These are phyloP conservation scores for Apiotrichum gracile DNA, from an alignment of 1,284 basidiomycete genomes.

Conservation along the genomic window DNA sequence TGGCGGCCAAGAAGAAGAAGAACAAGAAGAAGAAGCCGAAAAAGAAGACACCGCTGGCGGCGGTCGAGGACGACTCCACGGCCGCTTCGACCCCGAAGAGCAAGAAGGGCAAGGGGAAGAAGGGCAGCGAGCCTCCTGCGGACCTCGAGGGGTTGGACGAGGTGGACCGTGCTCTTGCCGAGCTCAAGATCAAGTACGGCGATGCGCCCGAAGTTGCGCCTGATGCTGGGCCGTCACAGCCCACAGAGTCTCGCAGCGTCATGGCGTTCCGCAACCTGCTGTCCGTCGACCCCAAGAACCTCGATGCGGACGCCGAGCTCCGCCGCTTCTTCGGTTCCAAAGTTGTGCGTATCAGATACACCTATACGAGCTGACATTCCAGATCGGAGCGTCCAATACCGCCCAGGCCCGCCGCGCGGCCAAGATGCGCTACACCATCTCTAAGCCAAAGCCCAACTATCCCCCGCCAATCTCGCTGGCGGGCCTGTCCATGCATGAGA, in stretches of 20 bases:
- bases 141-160: conserved; percentile 60
- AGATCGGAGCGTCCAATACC: conserved; percentile 29
- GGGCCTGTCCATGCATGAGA: conserved; percentile 59
- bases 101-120: conserved; percentile 50
- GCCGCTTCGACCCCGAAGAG: conserved; percentile 45
- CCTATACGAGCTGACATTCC: background rate
- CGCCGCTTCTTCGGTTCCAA: conserved; percentile 86
- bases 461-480: conserved; percentile 46
- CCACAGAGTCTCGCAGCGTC: conserved; percentile 10
- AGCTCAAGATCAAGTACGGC: conserved; percentile 62
- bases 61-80: conserved; percentile 9
- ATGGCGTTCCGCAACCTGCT: conserved; percentile 54
- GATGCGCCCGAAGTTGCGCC: conserved; percentile 12
- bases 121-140: conserved; percentile 17
- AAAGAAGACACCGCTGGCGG: conserved; percentile 25
- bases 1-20: conserved; percentile 34
- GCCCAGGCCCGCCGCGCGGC: conserved; percentile 15
- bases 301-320: conserved; percentile 82
- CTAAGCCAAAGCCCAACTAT: conserved; percentile 47
- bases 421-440: conserved; percentile 37
- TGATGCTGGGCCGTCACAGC: conserved; percentile 2
- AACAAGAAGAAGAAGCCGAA: conserved; percentile 47
- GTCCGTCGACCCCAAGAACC: conserved; percentile 65
- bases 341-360: conserved; percentile 55
- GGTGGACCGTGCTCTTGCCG: conserved; percentile 71